Percentiles rank a stretch among this genome's conserved stretches.
Conservation (phyloP, 208 protist genomes). For the Acanthamoeba royreba region DNA sequence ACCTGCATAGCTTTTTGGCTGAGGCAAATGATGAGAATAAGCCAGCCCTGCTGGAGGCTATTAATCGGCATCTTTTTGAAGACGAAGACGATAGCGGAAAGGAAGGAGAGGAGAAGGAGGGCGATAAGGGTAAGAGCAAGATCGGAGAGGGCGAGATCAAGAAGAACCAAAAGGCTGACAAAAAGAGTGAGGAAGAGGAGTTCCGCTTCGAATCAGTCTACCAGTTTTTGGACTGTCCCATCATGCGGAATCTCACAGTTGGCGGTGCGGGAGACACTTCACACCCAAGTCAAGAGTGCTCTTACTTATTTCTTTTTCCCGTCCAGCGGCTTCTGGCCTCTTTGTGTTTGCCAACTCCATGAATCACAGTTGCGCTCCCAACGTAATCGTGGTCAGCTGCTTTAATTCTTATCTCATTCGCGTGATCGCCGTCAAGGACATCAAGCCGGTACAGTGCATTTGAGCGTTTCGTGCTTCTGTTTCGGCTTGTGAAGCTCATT, state of each 20-base stretch:
- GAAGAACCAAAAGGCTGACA: too few species aligned
- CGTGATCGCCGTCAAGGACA: conserved; percentile 11
- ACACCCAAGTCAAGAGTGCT: too few species aligned
- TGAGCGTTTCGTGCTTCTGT: neutral
- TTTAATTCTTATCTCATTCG: conserved; percentile 14
- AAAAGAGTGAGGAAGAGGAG: too few species aligned
- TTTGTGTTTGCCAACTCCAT: conserved; percentile 31
- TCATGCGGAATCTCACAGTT: neutral
- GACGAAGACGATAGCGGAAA: neutral
- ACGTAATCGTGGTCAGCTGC: conserved; percentile 29
- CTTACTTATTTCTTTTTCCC: too few species aligned
- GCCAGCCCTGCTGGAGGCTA: neutral
- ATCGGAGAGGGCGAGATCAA: too few species aligned
- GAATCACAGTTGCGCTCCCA: conserved; percentile 25
- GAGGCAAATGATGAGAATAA: neutral
- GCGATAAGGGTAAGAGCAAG: neutral
- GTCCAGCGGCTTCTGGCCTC: neutral
- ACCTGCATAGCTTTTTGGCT: conserved; percentile 4
- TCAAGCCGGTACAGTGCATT: neutral
- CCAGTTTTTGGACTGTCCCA: neutral
- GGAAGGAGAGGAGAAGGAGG: too few species aligned
- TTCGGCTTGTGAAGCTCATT: too few species aligned
- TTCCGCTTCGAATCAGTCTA: neutral
- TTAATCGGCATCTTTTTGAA: neutral
- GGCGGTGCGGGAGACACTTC: neutral